Evolutionary conservation across 1,284 basidiomycete genomes (phyloP).

Genomic region (Puccinia hordei): DNA sequence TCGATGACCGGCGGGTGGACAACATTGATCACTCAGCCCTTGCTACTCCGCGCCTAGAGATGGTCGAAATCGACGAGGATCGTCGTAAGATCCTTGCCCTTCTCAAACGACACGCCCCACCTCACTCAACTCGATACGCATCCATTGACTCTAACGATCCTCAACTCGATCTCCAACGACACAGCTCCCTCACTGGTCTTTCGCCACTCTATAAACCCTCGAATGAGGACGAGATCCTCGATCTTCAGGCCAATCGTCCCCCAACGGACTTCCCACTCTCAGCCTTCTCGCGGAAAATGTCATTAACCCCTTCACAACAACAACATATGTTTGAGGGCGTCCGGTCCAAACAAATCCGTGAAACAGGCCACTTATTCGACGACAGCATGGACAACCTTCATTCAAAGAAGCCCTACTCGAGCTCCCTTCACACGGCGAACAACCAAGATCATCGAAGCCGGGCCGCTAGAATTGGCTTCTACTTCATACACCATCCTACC

Average conservation of each 20-base stretch:
- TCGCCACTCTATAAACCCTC: background rate
- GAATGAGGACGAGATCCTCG: background rate
- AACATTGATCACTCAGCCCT: slow-evolving; percentile 7
- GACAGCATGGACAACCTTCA: slow-evolving; percentile 4
- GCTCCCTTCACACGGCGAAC: background rate
- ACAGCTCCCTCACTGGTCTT: background rate
- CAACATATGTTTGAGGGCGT: slow-evolving; percentile 5
- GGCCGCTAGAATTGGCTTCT: slow-evolving; percentile 53
- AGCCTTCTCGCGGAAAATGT: slow-evolving; percentile 40
- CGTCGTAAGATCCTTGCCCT: slow-evolving; percentile 21
- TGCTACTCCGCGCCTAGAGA: background rate
- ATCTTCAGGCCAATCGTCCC: background rate
- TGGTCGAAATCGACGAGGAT: slow-evolving; percentile 30
- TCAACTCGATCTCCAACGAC: background rate
- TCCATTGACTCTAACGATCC: background rate
- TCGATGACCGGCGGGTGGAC: background rate
- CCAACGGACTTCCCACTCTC: slow-evolving; percentile 37
- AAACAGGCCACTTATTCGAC: background rate
- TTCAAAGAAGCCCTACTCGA: background rate
- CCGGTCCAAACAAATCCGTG: background rate
- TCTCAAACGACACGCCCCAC: background rate
- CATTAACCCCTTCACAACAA: slow-evolving; percentile 26
- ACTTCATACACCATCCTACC: slow-evolving; percentile 54
- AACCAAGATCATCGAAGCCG: slow-evolving; percentile 56
- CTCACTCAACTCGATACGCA: background rate